Evolutionary conservation across 176 grass and related monocot species (phyloP).

Genomic region (Carex scoparia): DNA sequence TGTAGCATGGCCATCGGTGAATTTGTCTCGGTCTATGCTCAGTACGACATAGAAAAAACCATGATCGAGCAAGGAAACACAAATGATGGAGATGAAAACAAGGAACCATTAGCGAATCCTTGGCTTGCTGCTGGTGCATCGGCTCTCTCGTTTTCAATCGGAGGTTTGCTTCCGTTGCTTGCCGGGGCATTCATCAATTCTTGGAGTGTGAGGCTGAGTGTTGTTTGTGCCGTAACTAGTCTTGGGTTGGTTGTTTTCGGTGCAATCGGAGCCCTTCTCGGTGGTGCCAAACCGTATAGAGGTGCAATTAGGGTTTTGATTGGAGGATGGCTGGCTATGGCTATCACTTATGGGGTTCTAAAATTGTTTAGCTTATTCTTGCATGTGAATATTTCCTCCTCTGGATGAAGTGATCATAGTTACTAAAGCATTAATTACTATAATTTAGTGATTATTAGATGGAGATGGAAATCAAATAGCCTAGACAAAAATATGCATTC

Average conservation of each 20-base stretch:
- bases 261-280: constrained; percentile 47
- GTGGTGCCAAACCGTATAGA: constrained; percentile 39
- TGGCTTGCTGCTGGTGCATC: constrained; percentile 60
- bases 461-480: background rate
- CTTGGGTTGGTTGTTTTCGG: constrained; percentile 57
- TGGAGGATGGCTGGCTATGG: constrained; percentile 83
- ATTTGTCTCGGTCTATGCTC: constrained; percentile 87
- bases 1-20: constrained; percentile 99
- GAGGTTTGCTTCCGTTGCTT: constrained; percentile 62
- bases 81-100: background rate
- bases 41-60: constrained; percentile 75
- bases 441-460: background rate
- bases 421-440: background rate
- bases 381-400: constrained; percentile 37
- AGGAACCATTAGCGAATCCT: constrained; percentile 60
- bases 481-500: background rate
- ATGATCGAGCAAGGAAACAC: constrained; percentile 21
- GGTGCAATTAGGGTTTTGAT: constrained; percentile 52
- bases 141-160: constrained; percentile 63
- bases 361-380: constrained; percentile 44
- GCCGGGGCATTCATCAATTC: constrained; percentile 47
- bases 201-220: constrained; percentile 34
- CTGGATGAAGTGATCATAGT: background rate
- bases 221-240: constrained; percentile 48
- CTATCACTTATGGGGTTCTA: constrained; percentile 69